Evolutionary conservation across 169 alveolate genomes (phyloP), one percentile per base, ranked within the genome.

Genomic region (Eimeria sp.): DNA sequence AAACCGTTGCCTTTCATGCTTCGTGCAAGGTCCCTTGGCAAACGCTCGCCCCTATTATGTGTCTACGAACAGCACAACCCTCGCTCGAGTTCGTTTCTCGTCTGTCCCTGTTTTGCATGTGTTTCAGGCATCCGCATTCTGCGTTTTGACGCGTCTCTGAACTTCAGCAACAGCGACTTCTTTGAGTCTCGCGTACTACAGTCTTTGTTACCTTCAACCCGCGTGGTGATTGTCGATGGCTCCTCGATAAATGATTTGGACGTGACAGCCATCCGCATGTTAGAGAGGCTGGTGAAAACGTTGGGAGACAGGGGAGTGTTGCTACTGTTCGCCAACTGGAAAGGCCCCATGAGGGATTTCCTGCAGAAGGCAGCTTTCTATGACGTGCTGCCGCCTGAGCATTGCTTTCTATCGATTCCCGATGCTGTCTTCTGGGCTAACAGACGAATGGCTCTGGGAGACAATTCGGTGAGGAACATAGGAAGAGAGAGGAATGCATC

Each of bases 121-220:
- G 89, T 16, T 34, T 10, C 82, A 95, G 97, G 97, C 43, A 94
- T 96, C 95, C 76, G 88, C 43, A 89, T 96, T n/a, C 47, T 96
- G 75, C 97, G 97, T 27, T 94, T 96, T 70, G 96, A 94, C 93
- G 97, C 97, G 25, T 93, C 97, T 9, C 88, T 96, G 70, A 95
- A 96, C 82, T 96, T 96, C 95, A 89, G 96, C 84, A 96, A 96
- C 90, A 84, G 95, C 63, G 96, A 76, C 65, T 96, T 63, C 86
- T 94, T 96, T n/a, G 96, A 95, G 86, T 30, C 83, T 9, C 86
- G 92, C 22, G 92, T 96, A 49, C 45, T 78, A 67, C 92, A 94
- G 27, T 65, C 58, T n/a, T 34, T 78, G 80, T 58, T 88, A 96
- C 92, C 88, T 47, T 40, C 76, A 9, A 92, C 92, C 16, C 93